Base-by-base conservation (phyloP, 1,139 yeast species). In the Blastobotrys persicus region DNA sequence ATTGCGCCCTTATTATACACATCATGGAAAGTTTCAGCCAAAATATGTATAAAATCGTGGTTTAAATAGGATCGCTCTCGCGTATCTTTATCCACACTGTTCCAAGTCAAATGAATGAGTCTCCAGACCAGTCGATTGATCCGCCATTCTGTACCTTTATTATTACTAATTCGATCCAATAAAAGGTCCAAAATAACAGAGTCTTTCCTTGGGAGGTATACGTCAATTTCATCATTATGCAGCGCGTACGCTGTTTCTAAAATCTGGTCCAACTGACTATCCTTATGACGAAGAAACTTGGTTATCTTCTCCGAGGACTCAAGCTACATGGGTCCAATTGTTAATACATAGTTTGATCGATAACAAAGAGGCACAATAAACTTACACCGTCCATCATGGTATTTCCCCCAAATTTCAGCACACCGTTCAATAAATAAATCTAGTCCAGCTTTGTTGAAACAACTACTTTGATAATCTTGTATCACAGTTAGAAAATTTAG, bases 111-210 rank as follows among this genome's bases (percentile, higher is more conserved):
- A 13, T 33, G 31, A 31, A 46, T n/a, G 19, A 42, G 31, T 12
- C 16, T 39, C 50, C 50, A 47, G 12, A 19, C 34, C 11, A 18
- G 12, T n/a, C 13, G 13, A n/a, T 32, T 44, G 5, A 34, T 12
- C 13, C 44, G 18, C 51, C 51, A 48, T 28, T 35, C 41, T 7
- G 40, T n/a, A 2, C 31, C 37, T 4, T 31, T 40, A 2, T 51
- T 48, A 19, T 56, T 55, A 16, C 55, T 76, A 57, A 88, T 66
- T 56, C 91, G 73, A 59, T 87, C 94, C 53, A 81, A 72, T 2
- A 85, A 57, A 58, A 89, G 74, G 48, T 85, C 91, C 37, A 85
- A 69, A 2, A 88, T 67, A 50, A 88, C 88, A 0, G 68, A 60
- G 12, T 77, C 74, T 48, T 72, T 73, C 51, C 83, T 78, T 2